These are phyloP conservation scores for Pugionium dolabratum DNA, from an alignment of 345 rosid genomes.

Conservation along the genomic window DNA sequence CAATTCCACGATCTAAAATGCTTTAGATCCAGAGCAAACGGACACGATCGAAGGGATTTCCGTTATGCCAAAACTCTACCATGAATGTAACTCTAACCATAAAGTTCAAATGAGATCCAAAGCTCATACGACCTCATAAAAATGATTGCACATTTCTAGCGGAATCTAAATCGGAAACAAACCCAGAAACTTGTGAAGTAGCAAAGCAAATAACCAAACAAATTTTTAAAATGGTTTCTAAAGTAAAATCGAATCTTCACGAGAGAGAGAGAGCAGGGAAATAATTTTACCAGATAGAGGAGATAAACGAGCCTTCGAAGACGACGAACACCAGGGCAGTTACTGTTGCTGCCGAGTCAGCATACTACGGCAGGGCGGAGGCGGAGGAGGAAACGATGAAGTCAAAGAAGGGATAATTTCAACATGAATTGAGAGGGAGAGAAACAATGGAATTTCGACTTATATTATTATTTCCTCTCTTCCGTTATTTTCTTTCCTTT, in stretches of 20 bases:
- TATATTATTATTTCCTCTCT: conserved; percentile 15
- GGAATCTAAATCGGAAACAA: neutral
- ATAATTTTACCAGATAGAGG: conserved; percentile 2
- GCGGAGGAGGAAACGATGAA: conserved; percentile 28
- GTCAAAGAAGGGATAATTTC: conserved; percentile 1
- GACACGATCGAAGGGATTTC: neutral
- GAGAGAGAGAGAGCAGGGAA: neutral
- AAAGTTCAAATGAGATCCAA: conserved; percentile 32
- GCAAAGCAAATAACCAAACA: neutral
- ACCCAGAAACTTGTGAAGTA: neutral
- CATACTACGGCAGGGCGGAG: conserved; percentile 21
- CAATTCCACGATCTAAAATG: conserved; percentile 23
- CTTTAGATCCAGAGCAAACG: conserved; percentile 19
- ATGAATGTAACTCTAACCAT: conserved; percentile 14
- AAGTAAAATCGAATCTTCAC: conserved; percentile 6
- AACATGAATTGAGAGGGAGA: conserved; percentile 8
- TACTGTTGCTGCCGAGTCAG: conserved; percentile 14
- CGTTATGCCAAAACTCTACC: neutral
- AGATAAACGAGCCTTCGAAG: conserved; percentile 3
- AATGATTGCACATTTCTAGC: conserved; percentile 5
- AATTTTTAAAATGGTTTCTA: neutral
- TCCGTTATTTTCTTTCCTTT: conserved; percentile 16
- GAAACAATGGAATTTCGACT: conserved; percentile 5
- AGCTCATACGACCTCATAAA: neutral
- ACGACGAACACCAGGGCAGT: conserved; percentile 29